Base-by-base conservation (phyloP, 192 early-diverging fungal genomes). In the Borealophlyctis nickersoniae region DNA sequence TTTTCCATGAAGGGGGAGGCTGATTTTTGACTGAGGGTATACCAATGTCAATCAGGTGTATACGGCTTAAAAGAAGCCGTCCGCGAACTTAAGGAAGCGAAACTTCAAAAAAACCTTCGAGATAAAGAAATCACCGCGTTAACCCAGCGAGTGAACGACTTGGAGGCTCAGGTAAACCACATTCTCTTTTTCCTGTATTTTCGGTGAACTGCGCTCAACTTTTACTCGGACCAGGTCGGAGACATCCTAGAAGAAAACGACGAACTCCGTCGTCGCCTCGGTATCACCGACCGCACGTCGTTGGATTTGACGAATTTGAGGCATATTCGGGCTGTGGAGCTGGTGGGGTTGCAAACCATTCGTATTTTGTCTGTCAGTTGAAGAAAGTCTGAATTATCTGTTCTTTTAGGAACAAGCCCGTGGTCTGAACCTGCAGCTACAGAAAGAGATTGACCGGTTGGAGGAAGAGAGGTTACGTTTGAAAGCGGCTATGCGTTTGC, bases 381-480 rank as follows among this genome's bases (percentile, higher is more conserved):
- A 9, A 22, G 2, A 28, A 11, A 29, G 3, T 29, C 13, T 52
- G 0, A n/a, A 0, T 0, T 5, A 29, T 65, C 27, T 49, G 33
- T 11, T 23, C 16, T 14, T 4, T 27, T 29, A 74, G 71, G 73
- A 84, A 72, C 36, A 79, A 62, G 23, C 64, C 3, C 69, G 64
- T 48, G 62, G 73, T 4, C 56, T 84, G 23, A 72, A 52, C 30
- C 36, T 63, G 5, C 35, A 64, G n/a, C 63, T 84, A 2, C 72
- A 79, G 45, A 60, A 64, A 29, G 82, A 84, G 60, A 69, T 84
- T 31, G 75, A 83, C n/a, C 16, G 39, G 29, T 55, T 84, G 48
- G 82, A 84, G 49, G 75, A 84, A 45, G 82, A 84, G 63, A 32
- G 82, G 33, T 35, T 84, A 11, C 62, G 69, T 45, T 54, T 83